These are phyloP conservation scores for Wickerhamomyces sydowiorum DNA, from an alignment of 805 yeast genomes.

Conservation along the genomic window DNA sequence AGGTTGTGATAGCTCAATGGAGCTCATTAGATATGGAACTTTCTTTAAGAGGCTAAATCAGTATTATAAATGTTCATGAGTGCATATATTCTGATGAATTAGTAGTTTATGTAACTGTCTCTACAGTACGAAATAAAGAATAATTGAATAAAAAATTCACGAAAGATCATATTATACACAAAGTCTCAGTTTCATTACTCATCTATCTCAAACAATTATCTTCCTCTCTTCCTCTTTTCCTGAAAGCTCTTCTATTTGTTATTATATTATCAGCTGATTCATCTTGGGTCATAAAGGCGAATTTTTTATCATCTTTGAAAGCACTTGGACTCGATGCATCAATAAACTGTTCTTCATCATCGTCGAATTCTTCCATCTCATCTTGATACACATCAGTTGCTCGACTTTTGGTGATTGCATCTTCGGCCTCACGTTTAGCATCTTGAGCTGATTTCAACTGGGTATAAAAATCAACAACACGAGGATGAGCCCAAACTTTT, in stretches of 20 bases:
- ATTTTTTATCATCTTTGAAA: not conserved
- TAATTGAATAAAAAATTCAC: not conserved
- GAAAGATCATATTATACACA: not conserved
- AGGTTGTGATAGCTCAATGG: slow-evolving; percentile 60
- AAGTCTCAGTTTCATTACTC: too few relatives aligned
- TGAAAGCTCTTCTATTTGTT: not conserved
- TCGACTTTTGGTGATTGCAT: not conserved
- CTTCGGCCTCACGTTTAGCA: slow-evolving; percentile 10
- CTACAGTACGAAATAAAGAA: too few relatives aligned
- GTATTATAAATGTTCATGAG: too few relatives aligned
- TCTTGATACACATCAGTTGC: not conserved
- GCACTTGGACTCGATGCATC: not conserved
- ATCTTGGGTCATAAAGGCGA: not conserved
- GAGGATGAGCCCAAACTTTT: slow-evolving; percentile 64
- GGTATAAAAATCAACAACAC: slow-evolving; percentile 66
- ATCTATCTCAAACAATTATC: too few relatives aligned
- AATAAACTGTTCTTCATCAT: not conserved
- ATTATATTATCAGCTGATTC: not conserved
- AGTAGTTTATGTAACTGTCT: too few relatives aligned
- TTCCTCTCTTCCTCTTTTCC: not conserved
- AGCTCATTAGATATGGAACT: slow-evolving; percentile 38
- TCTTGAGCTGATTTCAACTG: slow-evolving; percentile 31
- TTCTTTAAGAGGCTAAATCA: slow-evolving; percentile 20
- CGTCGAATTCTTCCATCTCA: not conserved
- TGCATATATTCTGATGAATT: too few relatives aligned